Base-by-base conservation (phyloP, 2,329 filamentous ascomycete genomes). In the Dactylonectria macrodidyma region DNA sequence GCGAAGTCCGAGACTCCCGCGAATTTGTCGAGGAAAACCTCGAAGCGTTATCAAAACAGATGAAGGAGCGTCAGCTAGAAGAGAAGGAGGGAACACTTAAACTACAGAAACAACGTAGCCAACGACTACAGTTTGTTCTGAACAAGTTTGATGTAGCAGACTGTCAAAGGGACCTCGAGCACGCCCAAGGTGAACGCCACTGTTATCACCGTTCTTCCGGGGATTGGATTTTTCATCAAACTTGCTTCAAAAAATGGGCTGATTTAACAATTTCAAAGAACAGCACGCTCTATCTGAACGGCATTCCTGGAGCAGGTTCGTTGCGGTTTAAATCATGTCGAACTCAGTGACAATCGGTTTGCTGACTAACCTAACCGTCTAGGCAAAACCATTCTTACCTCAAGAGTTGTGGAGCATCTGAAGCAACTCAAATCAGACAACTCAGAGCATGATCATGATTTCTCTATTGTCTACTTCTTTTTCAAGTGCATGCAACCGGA, bases 261-360 rank as follows among this genome's bases (percentile, higher is more conserved):
- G 1, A 0, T 2, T 5, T 11, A 0, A 14, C 3, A 0, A 16
- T 26, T 1, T 1, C 9, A 3, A 14, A 41, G 0, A 3, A 0
- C 0, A 41, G 0, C 1, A 19, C 66, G 1, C 11, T 66, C 0
- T 67, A 61, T 0, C 4, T 68, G 0, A 54, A 51, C 0, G 56
- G 63, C 0, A 52, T 36, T 0, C 66, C 57, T 0, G 66, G 66
- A 1, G 36, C 66, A 0, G 65, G 19, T 26, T 7, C n/a, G 36
- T 41, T n/a, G 34, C 34, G 34, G 12, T 36, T 36, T 36, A 2
- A 36, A 8, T 36, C 12, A 36, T 36, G 8, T 36, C 34, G 8
- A 36, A 11, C 34, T 36, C 34, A 11, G 34, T 36, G 34, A 36
- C 12, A 8, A 36, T 36, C 34, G 34, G 34, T 8, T 36, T 7